These are phyloP conservation scores for Pleurotus citrinopileatus DNA, from an alignment of 768 basidiomycete genomes.

Conservation along the genomic window DNA sequence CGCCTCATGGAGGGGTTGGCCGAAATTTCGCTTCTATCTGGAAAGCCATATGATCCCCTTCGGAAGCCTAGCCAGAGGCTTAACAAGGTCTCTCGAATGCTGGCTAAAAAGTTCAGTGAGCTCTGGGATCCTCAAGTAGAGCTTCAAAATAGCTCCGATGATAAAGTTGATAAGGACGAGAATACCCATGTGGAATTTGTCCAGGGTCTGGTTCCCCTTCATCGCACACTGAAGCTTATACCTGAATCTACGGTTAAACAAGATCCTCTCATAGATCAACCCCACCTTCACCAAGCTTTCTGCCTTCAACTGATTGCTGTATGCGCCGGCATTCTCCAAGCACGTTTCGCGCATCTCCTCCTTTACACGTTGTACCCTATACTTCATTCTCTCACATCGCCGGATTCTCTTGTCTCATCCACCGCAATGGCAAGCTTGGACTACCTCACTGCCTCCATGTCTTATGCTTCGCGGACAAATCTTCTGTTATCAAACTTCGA, in stretches of 20 bases:
- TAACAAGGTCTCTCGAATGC: conserved; percentile 59
- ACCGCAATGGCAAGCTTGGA: conserved; percentile 76
- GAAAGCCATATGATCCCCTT: conserved; percentile 21
- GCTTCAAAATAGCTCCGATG: conserved; percentile 19
- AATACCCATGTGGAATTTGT: conserved; percentile 54
- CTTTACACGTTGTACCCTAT: conserved; percentile 83
- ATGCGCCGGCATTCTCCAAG: conserved; percentile 66
- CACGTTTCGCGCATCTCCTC: conserved; percentile 69
- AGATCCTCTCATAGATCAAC: conserved; percentile 37
- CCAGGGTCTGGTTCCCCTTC: conserved; percentile 62
- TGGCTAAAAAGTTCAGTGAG: conserved; percentile 64
- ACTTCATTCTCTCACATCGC: conserved; percentile 81
- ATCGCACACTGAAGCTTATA: conserved; percentile 53
- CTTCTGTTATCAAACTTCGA: conserved; percentile 94
- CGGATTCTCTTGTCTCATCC: conserved; percentile 59
- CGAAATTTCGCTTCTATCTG: conserved; percentile 38
- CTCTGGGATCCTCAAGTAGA: conserved; percentile 57
- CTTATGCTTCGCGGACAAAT: conserved; percentile 87
- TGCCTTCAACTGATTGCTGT: conserved; percentile 76
- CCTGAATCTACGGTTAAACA: conserved; percentile 26
- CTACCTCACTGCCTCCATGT: conserved; percentile 68
- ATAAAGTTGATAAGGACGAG: conserved; percentile 28
- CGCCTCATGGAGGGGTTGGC: conserved; percentile 73
- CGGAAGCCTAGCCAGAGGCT: conserved; percentile 44
- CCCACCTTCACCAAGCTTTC: conserved; percentile 64